Conservation (phyloP, 495 filamentous ascomycete species). For the Neurospora sp. region DNA sequence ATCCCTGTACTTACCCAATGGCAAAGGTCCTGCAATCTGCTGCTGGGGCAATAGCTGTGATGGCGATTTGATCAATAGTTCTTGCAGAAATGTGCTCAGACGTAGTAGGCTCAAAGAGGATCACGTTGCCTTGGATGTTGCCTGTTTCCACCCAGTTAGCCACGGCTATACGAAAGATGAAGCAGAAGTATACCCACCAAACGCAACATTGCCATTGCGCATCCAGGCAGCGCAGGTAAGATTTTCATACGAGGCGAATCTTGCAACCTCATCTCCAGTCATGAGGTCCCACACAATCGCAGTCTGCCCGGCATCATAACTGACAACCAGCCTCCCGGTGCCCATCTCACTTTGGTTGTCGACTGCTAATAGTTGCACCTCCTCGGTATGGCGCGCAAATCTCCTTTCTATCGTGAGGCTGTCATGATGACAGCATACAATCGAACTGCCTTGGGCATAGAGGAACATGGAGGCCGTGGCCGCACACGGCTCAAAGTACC, state of each 20-base stretch:
- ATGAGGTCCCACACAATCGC: slow-evolving; percentile 96
- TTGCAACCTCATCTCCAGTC: slow-evolving; percentile 80
- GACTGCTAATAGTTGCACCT: slow-evolving; percentile 71
- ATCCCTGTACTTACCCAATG: slow-evolving; percentile 60
- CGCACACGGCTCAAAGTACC: slow-evolving; percentile 71
- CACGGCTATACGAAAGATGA: neutral
- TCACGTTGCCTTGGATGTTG: slow-evolving; percentile 83
- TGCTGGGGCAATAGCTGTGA: slow-evolving; percentile 82
- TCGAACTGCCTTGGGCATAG: slow-evolving; percentile 67
- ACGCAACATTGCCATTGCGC: slow-evolving; percentile 94
- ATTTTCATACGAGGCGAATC: slow-evolving; percentile 83
- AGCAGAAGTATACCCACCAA: slow-evolving; percentile 50
- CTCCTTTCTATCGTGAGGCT: slow-evolving; percentile 80
- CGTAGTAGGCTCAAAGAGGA: slow-evolving; percentile 86
- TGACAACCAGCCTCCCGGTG: slow-evolving; percentile 76
- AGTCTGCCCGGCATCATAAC: slow-evolving; percentile 83
- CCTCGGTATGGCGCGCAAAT: slow-evolving; percentile 76
- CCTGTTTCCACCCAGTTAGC: slow-evolving; percentile 41
- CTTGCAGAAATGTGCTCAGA: slow-evolving; percentile 88
- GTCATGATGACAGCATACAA: slow-evolving; percentile 83
- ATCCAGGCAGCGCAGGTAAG: slow-evolving; percentile 86
- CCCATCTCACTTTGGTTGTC: slow-evolving; percentile 90
- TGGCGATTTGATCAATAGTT: slow-evolving; percentile 83
- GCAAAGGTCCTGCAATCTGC: slow-evolving; percentile 95
- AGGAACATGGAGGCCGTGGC: slow-evolving; percentile 82